Evolutionary conservation across 306 rosid species (phyloP).

Genomic region (Prunus padus): DNA sequence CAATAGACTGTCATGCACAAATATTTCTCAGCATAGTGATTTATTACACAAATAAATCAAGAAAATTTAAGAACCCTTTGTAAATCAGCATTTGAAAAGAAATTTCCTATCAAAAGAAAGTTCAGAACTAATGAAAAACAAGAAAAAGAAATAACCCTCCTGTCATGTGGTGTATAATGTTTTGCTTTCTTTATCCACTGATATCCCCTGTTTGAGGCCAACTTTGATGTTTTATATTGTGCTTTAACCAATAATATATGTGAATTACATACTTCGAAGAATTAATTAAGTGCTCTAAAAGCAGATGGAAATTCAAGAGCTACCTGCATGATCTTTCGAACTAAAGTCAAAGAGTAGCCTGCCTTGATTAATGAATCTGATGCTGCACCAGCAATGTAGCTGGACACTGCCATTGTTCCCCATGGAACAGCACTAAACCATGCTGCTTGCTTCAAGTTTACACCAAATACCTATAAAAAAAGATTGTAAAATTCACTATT

Average conservation of each 20-base stretch:
- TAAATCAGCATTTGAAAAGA: too few relatives aligned
- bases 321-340: conserved; percentile 93
- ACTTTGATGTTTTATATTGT: not conserved
- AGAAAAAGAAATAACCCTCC: not conserved
- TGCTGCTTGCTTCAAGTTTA: conserved; percentile 91
- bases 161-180: not conserved
- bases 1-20: conserved; percentile 59
- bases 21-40: conserved; percentile 18
- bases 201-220: not conserved
- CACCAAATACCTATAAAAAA: conserved; percentile 64
- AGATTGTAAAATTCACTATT: not conserved
- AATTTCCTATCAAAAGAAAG: too few relatives aligned
- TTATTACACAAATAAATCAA: not conserved
- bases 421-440: conserved; percentile 98
- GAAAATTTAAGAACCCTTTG: too few relatives aligned
- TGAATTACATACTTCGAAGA: not conserved
- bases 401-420: conserved; percentile 92
- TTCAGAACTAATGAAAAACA: too few relatives aligned
- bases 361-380: conserved; percentile 70
- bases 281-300: not conserved
- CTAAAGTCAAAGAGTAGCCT: conserved; percentile 66
- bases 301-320: conserved; percentile 7
- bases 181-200: too few relatives aligned
- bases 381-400: conserved; percentile 70
- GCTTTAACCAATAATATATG: not conserved